Evolutionary conservation across 73 alveolate genomes (phyloP), one percentile per base, ranked within the genome.

Genomic region (Paramecium tetraurelia): DNA sequence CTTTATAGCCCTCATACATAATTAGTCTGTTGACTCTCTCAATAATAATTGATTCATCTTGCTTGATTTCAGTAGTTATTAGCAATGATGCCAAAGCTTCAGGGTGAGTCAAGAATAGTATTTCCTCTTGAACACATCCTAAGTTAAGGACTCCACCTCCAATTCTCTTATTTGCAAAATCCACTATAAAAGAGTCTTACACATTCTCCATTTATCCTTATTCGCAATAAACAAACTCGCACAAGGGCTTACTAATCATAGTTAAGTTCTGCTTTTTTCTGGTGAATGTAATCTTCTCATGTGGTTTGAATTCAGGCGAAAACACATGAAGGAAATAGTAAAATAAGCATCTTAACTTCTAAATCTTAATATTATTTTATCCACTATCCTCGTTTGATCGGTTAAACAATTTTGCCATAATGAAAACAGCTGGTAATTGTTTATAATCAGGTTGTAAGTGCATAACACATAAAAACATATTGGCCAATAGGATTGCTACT

Each of bases 121-220:
- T 98, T 93, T 98, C 99, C 89, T 98, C 99, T 96, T 98, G 95
- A 0, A 98, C 99, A 83, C 95, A 43, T 38, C 99, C 99, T 5
- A 92, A 88, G 1, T 89, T 58, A 57, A 97, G 84, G 7, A 94
- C 98, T 29, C 99, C 99, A 4, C 99, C 99, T 2, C 99, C 99
- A 14, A 98, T 96, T 87, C 87, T 96, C 50, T 58, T 77, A 93
- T 97, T 98, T 38, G 99, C 99, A 92, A 98, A 98, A 92, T 98
- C 99, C 75, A 96, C 93, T 68, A 96, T 86, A 24, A 69, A 21
- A 3, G 44, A 11, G 20, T 94, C 96, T 31, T 69, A 77, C 1
- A 40, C 80, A 33, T 96, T 97, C 59, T 95, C 98, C 53, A 95
- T 95, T 14, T 80, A 12, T 1, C 63, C 70, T 4, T 80, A 41